Evolutionary conservation across 306 rosid genomes (phyloP).

Genomic region (Hippophae tibetana): DNA sequence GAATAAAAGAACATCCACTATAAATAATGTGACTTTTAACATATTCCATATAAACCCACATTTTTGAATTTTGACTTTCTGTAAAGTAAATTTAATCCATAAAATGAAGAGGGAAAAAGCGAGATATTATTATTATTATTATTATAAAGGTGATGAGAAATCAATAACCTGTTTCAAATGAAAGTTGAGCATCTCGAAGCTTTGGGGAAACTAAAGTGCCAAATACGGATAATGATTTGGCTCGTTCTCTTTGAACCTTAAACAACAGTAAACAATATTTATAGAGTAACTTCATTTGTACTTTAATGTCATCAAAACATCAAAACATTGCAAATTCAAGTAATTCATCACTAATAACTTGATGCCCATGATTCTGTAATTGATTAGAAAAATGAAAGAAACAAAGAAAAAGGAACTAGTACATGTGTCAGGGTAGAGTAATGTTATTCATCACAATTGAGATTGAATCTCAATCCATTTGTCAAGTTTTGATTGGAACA

Average conservation of each 20-base stretch:
- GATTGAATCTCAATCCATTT: too few relatives aligned
- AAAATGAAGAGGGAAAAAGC: background rate
- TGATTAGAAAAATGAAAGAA: background rate
- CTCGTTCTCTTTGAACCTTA: conserved; percentile 58
- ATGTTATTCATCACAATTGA: too few relatives aligned
- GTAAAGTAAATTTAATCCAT: background rate
- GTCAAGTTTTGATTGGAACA: too few relatives aligned
- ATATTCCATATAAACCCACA: too few relatives aligned
- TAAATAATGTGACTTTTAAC: too few relatives aligned
- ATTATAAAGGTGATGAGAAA: background rate
- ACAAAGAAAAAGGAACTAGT: too few relatives aligned
- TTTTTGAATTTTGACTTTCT: background rate
- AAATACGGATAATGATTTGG: conserved; percentile 53
- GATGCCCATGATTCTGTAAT: background rate
- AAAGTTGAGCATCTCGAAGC: conserved; percentile 70
- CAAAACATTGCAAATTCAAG: background rate
- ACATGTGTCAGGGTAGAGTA: too few relatives aligned
- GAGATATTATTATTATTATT: background rate
- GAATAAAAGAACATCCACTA: conserved; percentile 15
- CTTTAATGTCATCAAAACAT: background rate
- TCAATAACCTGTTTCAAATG: conserved; percentile 66
- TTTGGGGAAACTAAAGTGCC: conserved; percentile 83
- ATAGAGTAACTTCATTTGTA: conserved; percentile 5
- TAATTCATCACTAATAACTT: background rate
- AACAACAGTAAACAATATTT: conserved; percentile 14